These are phyloP conservation scores for Mucor velutinosus DNA, from an alignment of 371 early-diverging fungal species.

Conservation along the genomic window DNA sequence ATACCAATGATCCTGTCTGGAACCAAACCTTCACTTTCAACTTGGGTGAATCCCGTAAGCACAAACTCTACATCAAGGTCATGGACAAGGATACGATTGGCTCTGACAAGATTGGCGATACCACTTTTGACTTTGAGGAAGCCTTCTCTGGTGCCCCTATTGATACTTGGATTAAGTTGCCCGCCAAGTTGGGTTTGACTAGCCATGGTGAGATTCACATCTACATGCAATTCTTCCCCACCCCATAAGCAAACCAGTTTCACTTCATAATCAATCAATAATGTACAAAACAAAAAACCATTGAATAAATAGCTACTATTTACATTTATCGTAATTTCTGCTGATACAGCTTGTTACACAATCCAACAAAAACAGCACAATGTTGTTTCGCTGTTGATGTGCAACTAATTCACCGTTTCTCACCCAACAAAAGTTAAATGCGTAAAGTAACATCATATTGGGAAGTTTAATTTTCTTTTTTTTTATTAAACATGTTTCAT, in stretches of 20 bases:
- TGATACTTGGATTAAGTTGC: constrained; percentile 43
- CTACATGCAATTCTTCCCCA: constrained; percentile 28
- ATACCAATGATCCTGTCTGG: constrained; percentile 49
- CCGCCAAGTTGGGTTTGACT: constrained; percentile 42
- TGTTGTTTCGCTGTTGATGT: background rate
- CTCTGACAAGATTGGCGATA: constrained; percentile 39
- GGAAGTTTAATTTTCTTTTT: background rate
- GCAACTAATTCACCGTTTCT: background rate
- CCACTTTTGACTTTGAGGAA: constrained; percentile 29
- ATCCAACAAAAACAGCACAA: background rate
- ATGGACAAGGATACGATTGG: constrained; percentile 39
- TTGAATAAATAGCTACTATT: background rate
- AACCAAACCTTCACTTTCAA: constrained; percentile 36
- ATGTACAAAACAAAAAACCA: background rate
- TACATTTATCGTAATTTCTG: background rate
- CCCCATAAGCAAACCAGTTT: constrained; percentile 6
- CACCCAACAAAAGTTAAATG: background rate
- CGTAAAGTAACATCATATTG: background rate
- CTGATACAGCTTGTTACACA: background rate
- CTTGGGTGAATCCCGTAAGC: constrained; percentile 21
- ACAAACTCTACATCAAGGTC: constrained; percentile 41
- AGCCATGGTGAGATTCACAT: constrained; percentile 49
- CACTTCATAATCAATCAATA: background rate
- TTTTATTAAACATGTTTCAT: background rate
- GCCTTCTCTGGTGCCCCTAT: constrained; percentile 29